Conservation (phyloP, 345 rosid genomes). For the Populus simonii region DNA sequence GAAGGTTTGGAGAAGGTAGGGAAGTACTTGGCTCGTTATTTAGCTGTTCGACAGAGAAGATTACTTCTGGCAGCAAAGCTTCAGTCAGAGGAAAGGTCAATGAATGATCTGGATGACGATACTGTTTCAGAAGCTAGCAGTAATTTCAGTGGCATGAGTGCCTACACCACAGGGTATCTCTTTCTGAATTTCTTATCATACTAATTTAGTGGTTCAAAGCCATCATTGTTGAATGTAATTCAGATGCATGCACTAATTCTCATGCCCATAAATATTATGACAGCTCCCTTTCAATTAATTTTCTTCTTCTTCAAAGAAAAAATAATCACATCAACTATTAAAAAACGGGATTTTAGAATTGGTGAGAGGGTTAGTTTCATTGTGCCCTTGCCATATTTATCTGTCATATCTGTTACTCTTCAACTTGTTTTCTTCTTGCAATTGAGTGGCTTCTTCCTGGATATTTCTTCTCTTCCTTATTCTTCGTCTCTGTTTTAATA, state of each 20-base stretch:
- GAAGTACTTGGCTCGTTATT: conserved; percentile 86
- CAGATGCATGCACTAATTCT: not conserved
- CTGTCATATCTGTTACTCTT: not conserved
- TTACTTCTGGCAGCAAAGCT: conserved; percentile 90
- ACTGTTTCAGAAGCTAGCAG: conserved; percentile 92
- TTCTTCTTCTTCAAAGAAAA: not conserved
- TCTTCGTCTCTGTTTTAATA: not conserved
- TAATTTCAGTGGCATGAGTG: conserved; percentile 94
- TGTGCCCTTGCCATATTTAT: not conserved
- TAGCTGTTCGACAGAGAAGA: conserved; percentile 94
- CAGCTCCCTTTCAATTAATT: too few species aligned
- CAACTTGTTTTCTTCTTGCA: not conserved
- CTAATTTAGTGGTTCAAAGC: not conserved
- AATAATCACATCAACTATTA: not conserved
- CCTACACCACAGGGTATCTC: conserved; percentile 74
- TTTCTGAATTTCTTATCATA: conserved; percentile 4
- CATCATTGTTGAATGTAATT: not conserved
- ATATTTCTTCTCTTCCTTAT: not conserved
- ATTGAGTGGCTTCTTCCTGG: not conserved
- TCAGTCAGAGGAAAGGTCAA: conserved; percentile 60
- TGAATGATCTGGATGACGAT: conserved; percentile 76
- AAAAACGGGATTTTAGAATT: not conserved
- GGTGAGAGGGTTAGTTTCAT: not conserved
- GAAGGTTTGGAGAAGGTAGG: conserved; percentile 87
- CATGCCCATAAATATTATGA: not conserved